A percentile compares a stretch with the other conserved stretches of the same genome.
These are phyloP conservation scores for Penicillium argentinense DNA, from an alignment of 495 filamentous ascomycete species.

Conservation along the genomic window DNA sequence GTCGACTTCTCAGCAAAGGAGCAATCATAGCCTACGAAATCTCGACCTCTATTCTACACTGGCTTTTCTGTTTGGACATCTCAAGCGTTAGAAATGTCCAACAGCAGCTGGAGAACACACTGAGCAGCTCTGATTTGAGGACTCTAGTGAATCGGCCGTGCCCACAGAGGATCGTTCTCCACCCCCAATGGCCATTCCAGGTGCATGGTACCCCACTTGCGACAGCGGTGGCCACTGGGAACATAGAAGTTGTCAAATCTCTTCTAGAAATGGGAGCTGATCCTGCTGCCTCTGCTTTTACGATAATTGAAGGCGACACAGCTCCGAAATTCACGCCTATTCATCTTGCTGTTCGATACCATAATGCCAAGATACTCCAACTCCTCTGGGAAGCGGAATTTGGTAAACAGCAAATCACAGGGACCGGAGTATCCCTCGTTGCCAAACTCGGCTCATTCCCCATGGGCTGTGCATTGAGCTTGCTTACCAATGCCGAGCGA, in stretches of 20 bases:
- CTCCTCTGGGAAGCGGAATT: constrained; percentile 14
- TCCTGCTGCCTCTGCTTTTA: too few species aligned
- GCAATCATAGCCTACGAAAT: too few species aligned
- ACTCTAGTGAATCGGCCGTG: constrained; percentile 10
- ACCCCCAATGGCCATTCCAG: constrained; percentile 27
- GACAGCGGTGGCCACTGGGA: constrained; percentile 19
- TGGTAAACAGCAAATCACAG: background rate
- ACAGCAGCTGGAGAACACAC: too few species aligned
- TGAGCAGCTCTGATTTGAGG: background rate
- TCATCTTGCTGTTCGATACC: constrained; percentile 28
- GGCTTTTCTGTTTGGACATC: too few species aligned
- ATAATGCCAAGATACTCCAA: constrained; percentile 18
- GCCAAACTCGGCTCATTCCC: constrained; percentile 2
- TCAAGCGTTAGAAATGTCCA: too few species aligned
- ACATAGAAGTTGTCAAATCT: constrained; percentile 10
- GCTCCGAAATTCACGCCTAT: constrained; percentile 23
- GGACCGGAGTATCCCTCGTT: background rate
- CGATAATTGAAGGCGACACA: background rate
- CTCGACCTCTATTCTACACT: too few species aligned
- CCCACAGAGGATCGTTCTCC: constrained; percentile 5
- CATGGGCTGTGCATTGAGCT: constrained; percentile 17
- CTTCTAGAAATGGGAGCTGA: constrained; percentile 13
- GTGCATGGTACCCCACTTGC: constrained; percentile 26
- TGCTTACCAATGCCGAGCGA: constrained; percentile 19
- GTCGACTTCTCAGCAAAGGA: too few species aligned